Evolutionary conservation across 2,329 filamentous ascomycete genomes (phyloP), one percentile per base, ranked within the genome.

Genomic region (Cercospora canescens): DNA sequence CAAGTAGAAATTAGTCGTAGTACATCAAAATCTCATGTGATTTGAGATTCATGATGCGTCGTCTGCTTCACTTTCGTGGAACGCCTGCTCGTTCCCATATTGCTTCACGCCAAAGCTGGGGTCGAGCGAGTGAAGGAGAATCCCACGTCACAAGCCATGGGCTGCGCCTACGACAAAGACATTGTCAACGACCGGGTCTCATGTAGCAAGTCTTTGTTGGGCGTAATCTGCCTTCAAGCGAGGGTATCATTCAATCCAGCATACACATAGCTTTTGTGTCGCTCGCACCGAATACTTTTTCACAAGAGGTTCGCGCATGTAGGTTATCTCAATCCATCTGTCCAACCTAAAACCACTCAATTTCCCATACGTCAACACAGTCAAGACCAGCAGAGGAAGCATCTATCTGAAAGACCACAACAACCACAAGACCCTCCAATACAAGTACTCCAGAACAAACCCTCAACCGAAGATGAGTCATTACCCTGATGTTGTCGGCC

Each of bases 1-100:
- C 45, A 52, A 35, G 52, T 56, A 56, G 34, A 28, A 21, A 28
- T 56, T 56, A 56, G 52, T 56, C 52, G 28, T 56, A 56, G 52
- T 35, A 56, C 35, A 34, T 52, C 21, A 52, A 1, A 26, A 52
- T 52, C 24, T 52, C 45, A 52, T 28, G 8, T 16, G 21, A 56
- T 35, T 28, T 28, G 52, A 35, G n/a, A 56, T 56, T 11, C 7
- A 34, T 35, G 52, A 35, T 34, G 9, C 35, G 52, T 2, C 8
- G 45, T 6, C 12, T n/a, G 45, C 45, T 30, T 52, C n/a, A 11
- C 41, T 24, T 12, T 21, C 12, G 6, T 24, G n/a, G n/a, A n/a
- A n/a, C 32, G 6, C 9, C 6, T 34, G 32, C 9, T 9, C 6
- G 6, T 34, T 6, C n/a, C 14, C n/a, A n/a, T 39, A 39, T 7